Percentiles rank a stretch among this genome's conserved stretches.
phyloP scores from a whole-genome alignment of 2,329 filamentous ascomycete species.

The Fusarium phyllophilum region DNA sequence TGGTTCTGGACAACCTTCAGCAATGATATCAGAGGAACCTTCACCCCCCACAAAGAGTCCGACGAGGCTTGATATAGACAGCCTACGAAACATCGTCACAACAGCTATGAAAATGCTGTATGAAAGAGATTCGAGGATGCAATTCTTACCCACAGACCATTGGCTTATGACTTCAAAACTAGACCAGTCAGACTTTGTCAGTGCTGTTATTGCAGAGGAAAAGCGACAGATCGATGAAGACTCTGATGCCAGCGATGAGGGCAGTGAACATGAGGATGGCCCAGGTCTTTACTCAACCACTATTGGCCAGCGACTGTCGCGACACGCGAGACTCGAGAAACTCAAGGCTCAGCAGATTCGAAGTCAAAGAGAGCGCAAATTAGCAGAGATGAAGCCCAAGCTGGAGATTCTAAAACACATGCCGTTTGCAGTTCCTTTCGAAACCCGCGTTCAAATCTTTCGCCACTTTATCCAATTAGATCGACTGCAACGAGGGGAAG shows the following conservation, averaged over 20 bases:
- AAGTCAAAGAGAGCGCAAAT: conserved; percentile 73
- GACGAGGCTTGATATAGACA: conserved; percentile 71
- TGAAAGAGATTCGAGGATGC: conserved; percentile 88
- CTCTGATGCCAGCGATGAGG: conserved; percentile 51
- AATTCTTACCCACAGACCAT: conserved; percentile 83
- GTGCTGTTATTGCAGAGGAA: conserved; percentile 88
- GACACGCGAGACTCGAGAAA: conserved; percentile 71
- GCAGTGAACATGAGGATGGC: conserved; percentile 46
- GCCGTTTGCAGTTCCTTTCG: conserved; percentile 96
- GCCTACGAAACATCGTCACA: conserved; percentile 82
- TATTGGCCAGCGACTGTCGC: conserved; percentile 68
- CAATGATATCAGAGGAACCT: neutral
- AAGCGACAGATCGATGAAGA: conserved; percentile 74
- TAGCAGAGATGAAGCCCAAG: conserved; percentile 84
- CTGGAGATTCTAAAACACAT: conserved; percentile 94
- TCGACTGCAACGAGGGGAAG: conserved; percentile 42
- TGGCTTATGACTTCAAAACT: conserved; percentile 94
- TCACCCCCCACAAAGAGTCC: neutral
- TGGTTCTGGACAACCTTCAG: conserved; percentile 16
- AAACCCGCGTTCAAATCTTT: conserved; percentile 91
- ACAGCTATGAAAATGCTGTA: conserved; percentile 88
- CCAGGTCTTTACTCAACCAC: conserved; percentile 47
- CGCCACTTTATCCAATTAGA: conserved; percentile 90
- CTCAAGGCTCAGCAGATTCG: conserved; percentile 72
- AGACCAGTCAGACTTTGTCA: conserved; percentile 88